These are phyloP conservation scores for Diaporthe vexans DNA, from an alignment of 2,329 filamentous ascomycete genomes.

Conservation along the genomic window DNA sequence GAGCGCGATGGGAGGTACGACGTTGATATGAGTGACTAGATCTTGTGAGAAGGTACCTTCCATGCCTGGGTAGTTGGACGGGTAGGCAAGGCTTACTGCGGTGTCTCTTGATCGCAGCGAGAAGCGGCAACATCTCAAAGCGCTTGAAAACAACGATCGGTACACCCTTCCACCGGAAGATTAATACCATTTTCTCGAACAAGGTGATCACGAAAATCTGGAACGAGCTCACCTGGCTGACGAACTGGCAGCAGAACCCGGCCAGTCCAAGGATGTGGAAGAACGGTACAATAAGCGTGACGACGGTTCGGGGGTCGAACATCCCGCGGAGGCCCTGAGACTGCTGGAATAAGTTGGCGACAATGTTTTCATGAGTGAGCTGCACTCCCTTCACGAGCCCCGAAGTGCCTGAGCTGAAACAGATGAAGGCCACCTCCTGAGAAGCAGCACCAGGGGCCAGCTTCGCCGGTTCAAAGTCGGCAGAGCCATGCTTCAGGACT, in stretches of 20 bases:
- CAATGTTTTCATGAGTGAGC: constrained; percentile 40
- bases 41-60: not conserved
- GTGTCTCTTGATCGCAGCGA: constrained; percentile 30
- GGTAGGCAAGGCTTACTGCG: constrained; percentile 19
- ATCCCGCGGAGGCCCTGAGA: constrained; percentile 33
- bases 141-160: constrained; percentile 41
- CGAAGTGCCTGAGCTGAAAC: constrained; percentile 40
- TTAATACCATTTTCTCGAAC: too few species aligned
- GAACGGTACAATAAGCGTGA: constrained; percentile 38
- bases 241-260: constrained; percentile 38
- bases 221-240: constrained; percentile 29
- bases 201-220: too few species aligned
- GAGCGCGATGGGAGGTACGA: constrained; percentile 37
- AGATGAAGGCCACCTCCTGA: constrained; percentile 31
- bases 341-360: constrained; percentile 40
- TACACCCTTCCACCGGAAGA: constrained; percentile 10
- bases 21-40: constrained; percentile 39
- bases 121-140: constrained; percentile 32
- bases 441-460: constrained; percentile 21
- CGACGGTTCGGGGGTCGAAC: constrained; percentile 31
- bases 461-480: constrained; percentile 21
- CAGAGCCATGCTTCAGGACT: constrained; percentile 20
- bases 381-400: constrained; percentile 38
- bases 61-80: too few species aligned
- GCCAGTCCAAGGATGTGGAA: constrained; percentile 39